A percentile compares a stretch with the other conserved stretches of the same genome.
Conservation (phyloP, 495 filamentous ascomycete species). For the Platismatia glauca region DNA sequence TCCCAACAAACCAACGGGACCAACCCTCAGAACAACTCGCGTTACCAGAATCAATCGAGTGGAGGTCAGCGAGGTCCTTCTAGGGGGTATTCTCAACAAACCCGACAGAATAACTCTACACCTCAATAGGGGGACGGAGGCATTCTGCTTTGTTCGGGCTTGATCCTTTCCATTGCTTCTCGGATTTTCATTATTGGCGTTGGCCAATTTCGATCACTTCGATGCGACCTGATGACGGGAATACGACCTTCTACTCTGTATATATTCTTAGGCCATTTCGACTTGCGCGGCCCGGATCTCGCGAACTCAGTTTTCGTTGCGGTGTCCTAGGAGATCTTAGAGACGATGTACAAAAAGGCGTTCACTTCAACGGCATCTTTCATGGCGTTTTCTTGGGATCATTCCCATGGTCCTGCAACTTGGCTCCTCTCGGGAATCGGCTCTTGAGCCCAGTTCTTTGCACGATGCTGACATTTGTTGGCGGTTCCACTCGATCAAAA, state of each 20-base stretch:
- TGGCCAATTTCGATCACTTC: not conserved
- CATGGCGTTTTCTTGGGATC: not conserved
- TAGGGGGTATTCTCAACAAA: conserved; percentile 17
- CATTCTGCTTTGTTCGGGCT: not conserved
- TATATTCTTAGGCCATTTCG: conserved; percentile 4
- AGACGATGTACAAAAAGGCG: conserved; percentile 13
- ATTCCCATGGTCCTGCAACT: not conserved
- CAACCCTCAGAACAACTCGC: conserved; percentile 12
- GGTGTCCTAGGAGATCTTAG: conserved; percentile 1
- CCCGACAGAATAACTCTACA: conserved; percentile 17
- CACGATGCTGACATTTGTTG: not conserved
- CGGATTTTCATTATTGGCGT: not conserved
- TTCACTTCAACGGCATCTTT: conserved; percentile 1
- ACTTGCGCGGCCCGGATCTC: not conserved
- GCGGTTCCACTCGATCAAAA: not conserved
- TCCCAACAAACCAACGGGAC: conserved; percentile 13
- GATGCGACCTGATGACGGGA: conserved; percentile 1
- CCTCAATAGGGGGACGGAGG: conserved; percentile 9
- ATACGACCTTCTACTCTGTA: conserved; percentile 11
- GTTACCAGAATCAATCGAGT: conserved; percentile 15
- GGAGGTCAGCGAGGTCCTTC: conserved; percentile 14
- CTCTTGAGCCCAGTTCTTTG: not conserved
- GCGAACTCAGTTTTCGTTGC: not conserved
- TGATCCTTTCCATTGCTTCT: not conserved
- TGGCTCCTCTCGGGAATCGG: not conserved